Base-by-base conservation (phyloP, 2,329 filamentous ascomycete genomes). In the Myriosclerotinia duriaeana region DNA sequence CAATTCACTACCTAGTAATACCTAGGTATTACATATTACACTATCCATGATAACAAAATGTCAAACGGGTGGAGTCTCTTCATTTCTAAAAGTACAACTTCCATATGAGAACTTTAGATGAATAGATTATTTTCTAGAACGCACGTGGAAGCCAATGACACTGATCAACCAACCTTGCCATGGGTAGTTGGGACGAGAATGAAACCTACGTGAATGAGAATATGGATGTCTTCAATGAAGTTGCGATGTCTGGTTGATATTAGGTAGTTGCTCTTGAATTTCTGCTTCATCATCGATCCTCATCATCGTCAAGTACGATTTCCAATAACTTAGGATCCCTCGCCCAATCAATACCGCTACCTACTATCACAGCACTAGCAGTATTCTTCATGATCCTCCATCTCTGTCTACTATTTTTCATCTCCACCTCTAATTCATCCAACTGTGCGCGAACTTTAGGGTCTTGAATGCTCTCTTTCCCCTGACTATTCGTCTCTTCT, bases 331-430 rank as follows among this genome's bases (percentile, higher is more conserved):
- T 82, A 62, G 87, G 83, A 77, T 96, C 87, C 52, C 84, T 80
- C 15, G 86, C 87, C 92, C 92, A 96, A 74, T 96, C 88, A 64
- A 95, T 82, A 56, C 92, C 92, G 76, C 92, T 96, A 3, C 90
- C 91, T 6, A 87, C 90, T 56, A 96, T 85, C 65, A 93, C 84
- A 22, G 89, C 91, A 73, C 89, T 90, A n/a, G 90, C 84, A 53
- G 92, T 86, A 34, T 86, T 90, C 79, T 94, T 95, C 77, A 94
- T 85, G 26, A 89, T 87, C 73, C 87, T 86, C 87, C 88, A 92
- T 73, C 84, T 84, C 71, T 87, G 86, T 69, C 85, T 85, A 75
- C 87, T 89, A 30, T 80, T 80, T 72, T 84, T 87, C 67, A 90
- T 78, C 52, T 87, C 83, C 7, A 76, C 78, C 72, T 92, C 86